These are phyloP conservation scores for Gloeostereum incarnatum DNA, from an alignment of 768 basidiomycete species.

Conservation along the genomic window DNA sequence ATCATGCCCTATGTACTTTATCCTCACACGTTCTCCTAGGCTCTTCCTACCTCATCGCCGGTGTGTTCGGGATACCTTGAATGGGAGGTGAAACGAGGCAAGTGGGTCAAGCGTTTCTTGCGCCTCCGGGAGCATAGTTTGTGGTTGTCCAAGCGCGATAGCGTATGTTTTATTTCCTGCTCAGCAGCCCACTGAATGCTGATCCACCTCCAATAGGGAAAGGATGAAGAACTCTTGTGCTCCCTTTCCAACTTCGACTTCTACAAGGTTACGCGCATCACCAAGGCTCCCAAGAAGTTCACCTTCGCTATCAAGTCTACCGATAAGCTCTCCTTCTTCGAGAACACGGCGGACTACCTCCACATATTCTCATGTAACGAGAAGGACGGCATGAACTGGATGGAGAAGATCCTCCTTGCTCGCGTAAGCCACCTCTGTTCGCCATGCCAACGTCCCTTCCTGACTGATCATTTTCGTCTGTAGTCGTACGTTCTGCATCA, in stretches of 20 bases:
- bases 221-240: slow-evolving; percentile 77
- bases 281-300: slow-evolving; percentile 79
- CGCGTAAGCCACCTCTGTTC: slow-evolving; percentile 43
- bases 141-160: slow-evolving; percentile 85
- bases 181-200: slow-evolving; percentile 6
- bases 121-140: slow-evolving; percentile 79
- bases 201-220: slow-evolving; percentile 43
- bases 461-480: slow-evolving; percentile 8
- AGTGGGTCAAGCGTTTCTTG: slow-evolving; percentile 93
- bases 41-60: slow-evolving; percentile 35
- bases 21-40: slow-evolving; percentile 14
- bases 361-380: slow-evolving; percentile 78
- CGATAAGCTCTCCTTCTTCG: slow-evolving; percentile 79
- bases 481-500: slow-evolving; percentile 81
- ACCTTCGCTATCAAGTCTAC: slow-evolving; percentile 86
- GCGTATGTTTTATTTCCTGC: slow-evolving; percentile 34
- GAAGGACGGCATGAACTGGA: slow-evolving; percentile 67
- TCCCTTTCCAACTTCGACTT: slow-evolving; percentile 85
- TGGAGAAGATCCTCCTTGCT: slow-evolving; percentile 73
- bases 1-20: not conserved
- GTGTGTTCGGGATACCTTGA: slow-evolving; percentile 62
- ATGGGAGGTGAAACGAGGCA: slow-evolving; percentile 85
- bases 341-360: slow-evolving; percentile 80
- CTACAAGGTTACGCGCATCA: slow-evolving; percentile 65
- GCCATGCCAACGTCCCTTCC: not conserved